Base-by-base conservation (phyloP, 2,329 filamentous ascomycete species). In the Xylariaceae sp. region DNA sequence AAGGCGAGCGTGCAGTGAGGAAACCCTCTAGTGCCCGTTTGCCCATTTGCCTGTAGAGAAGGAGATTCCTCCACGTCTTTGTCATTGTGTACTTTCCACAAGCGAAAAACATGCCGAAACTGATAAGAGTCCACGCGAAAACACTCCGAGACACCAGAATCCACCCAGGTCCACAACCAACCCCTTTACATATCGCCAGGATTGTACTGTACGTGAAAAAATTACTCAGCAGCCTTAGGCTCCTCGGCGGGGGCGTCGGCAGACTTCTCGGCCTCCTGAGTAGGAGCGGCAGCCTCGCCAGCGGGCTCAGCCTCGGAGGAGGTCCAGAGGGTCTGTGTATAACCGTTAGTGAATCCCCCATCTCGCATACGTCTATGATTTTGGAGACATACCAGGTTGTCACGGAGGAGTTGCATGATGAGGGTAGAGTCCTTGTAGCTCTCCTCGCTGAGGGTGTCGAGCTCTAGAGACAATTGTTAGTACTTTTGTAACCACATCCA, bases 381-480 rank as follows among this genome's bases (percentile, higher is more conserved):
- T 17, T 3, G 10, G 34, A 45, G 42, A 76, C 84, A 68, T 83
- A 95, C 91, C 76, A 97, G 77, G 86, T 97, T 97, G 82, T 97
- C 92, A 76, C 92, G 89, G 75, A 97, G 88, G 65, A 97, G 89
- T 83, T 97, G 92, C 92, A 97, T 97, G 81, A 97, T 97, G 72
- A 97, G 87, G 66, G 92, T 97, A 51, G 91, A 96, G 82, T 97
- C 92, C 87, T 96, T 96, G 89, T 97, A 97, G 85, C 90, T 95
- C 85, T 97, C 92, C 86, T 97, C 92, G 76, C 90, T 95, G 69
- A 97, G 83, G 69, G 92, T 96, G 78, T 97, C 92, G 69, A 97
- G 90, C 83, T 97, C 92, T 92, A 73, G 58, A 59, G 54, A 60
- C 53, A 11, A 34, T 1, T 23, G 67, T 75, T 62, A 73, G 69